These are phyloP conservation scores for Toxicodendron radicans DNA, from an alignment of 345 rosid genomes.

Conservation along the genomic window DNA sequence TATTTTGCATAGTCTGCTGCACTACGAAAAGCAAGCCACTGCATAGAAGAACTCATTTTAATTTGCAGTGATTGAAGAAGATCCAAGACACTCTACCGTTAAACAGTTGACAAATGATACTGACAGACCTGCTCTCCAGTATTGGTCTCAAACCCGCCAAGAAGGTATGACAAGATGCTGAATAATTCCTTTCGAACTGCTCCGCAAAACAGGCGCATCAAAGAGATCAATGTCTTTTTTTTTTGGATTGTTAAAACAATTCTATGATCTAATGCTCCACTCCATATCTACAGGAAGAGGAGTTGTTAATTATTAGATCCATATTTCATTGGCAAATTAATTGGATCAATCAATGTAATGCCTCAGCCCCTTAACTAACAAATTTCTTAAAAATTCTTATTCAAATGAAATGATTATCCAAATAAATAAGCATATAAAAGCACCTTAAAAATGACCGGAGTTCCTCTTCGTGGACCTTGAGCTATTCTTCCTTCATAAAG, in stretches of 20 bases:
- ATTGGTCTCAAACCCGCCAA: slow-evolving; percentile 91
- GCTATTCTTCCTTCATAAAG: slow-evolving; percentile 91
- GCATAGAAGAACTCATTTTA: slow-evolving; percentile 28
- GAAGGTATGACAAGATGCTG: slow-evolving; percentile 64
- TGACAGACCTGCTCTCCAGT: slow-evolving; percentile 84
- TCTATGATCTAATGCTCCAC: background rate
- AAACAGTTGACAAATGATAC: slow-evolving; percentile 14
- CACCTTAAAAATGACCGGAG: slow-evolving; percentile 77
- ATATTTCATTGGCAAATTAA: background rate
- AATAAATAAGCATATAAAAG: slow-evolving; percentile 9
- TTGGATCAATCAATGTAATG: slow-evolving; percentile 14
- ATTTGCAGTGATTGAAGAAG: slow-evolving; percentile 6
- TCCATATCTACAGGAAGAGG: background rate
- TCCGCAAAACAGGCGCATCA: slow-evolving; percentile 39
- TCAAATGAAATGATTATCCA: background rate
- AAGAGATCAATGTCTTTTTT: slow-evolving; percentile 12
- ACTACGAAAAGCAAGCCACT: slow-evolving; percentile 97
- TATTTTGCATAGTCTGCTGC: slow-evolving; percentile 85
- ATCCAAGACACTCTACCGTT: background rate
- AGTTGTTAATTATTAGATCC: background rate
- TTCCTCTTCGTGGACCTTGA: slow-evolving; percentile 70
- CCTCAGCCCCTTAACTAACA: background rate
- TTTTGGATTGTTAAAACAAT: background rate
- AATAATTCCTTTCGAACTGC: slow-evolving; percentile 53
- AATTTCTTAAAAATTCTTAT: background rate